These are phyloP conservation scores for Candida dubliniensis DNA, from an alignment of 1,139 yeast genomes.

Conservation along the genomic window DNA sequence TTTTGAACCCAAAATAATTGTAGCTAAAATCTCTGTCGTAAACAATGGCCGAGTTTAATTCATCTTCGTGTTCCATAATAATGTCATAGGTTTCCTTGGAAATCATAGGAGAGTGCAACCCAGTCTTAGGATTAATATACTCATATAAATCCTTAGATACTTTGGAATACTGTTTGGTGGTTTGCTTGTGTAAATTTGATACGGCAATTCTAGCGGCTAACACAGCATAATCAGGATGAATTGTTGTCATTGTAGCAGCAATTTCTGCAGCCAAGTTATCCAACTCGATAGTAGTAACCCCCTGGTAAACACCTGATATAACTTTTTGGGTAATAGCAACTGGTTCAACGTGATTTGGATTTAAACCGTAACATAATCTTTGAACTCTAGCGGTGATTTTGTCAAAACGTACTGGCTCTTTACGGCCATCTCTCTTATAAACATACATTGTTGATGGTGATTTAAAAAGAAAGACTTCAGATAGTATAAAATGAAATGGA, in stretches of 20 bases:
- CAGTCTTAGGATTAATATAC: constrained; percentile 75
- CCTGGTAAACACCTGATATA: constrained; percentile 89
- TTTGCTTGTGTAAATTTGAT: constrained; percentile 88
- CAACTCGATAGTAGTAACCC: constrained; percentile 91
- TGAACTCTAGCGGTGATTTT: constrained; percentile 54
- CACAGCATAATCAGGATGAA: constrained; percentile 93
- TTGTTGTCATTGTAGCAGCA: constrained; percentile 94
- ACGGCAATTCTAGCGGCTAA: constrained; percentile 95
- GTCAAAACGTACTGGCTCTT: constrained; percentile 83
- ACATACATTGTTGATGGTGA: constrained; percentile 41
- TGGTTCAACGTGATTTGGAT: constrained; percentile 80
- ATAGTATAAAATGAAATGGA: no score
- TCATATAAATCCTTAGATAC: constrained; percentile 68
- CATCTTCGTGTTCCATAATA: constrained; percentile 64
- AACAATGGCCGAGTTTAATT: constrained; percentile 75
- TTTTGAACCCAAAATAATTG: constrained; percentile 85
- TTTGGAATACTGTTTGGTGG: constrained; percentile 83
- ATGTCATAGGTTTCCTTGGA: constrained; percentile 67
- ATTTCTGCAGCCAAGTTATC: constrained; percentile 96
- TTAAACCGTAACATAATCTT: constrained; percentile 75
- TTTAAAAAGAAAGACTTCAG: not conserved
- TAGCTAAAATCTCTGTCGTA: constrained; percentile 82
- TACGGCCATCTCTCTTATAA: constrained; percentile 70
- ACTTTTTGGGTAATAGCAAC: constrained; percentile 87
- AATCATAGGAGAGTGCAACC: constrained; percentile 73